Conservation (phyloP, 169 alveolate genomes). For the Toxoplasma gondii region DNA sequence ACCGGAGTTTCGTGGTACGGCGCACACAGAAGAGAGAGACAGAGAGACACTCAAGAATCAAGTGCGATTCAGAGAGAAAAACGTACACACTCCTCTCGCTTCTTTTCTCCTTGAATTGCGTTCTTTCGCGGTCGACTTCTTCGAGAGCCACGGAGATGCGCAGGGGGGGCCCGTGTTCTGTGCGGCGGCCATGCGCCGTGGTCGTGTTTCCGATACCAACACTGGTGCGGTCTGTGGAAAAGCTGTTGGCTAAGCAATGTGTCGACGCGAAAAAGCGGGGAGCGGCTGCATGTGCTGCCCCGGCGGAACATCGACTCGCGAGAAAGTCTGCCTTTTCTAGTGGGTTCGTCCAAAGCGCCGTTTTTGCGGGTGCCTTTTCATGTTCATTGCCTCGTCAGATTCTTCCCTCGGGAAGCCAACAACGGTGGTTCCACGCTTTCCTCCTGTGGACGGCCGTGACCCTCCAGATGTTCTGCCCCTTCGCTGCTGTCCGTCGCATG, state of each 20-base stretch:
- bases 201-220: neutral
- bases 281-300: neutral
- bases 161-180: neutral
- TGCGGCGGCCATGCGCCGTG: neutral
- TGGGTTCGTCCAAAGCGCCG: neutral
- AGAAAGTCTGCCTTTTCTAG: neutral
- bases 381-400: neutral
- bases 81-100: too few species aligned
- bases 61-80: neutral
- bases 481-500: neutral
- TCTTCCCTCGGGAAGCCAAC: neutral
- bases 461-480: neutral
- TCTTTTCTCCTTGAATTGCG: too few species aligned
- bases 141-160: neutral
- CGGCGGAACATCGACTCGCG: neutral
- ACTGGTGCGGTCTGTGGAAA: neutral
- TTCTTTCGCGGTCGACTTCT: too few species aligned
- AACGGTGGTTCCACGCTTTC: neutral
- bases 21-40: neutral
- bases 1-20: neutral
- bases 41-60: neutral
- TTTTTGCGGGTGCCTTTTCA: neutral
- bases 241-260: neutral
- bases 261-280: conserved; percentile 1
- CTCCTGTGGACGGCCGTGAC: neutral